Percentiles rank a stretch among this genome's conserved stretches.
Evolutionary conservation across 148 eudicot species (phyloP).

Genomic region (Polygonum maritimum): DNA sequence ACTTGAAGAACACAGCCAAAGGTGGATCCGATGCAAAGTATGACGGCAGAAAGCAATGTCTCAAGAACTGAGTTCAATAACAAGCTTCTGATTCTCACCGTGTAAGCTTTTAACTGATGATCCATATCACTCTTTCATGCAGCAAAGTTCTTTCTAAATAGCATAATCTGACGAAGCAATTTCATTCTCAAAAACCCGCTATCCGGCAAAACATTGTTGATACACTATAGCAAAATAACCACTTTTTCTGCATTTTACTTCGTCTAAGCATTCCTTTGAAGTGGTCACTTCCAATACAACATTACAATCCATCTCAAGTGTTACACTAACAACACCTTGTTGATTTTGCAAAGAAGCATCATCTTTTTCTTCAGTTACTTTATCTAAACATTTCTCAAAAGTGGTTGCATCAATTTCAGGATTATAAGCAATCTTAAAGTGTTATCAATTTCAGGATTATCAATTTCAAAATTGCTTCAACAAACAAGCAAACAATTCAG

Average conservation of each 20-base stretch:
- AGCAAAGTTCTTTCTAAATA: conserved; percentile 69
- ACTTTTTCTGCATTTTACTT: conserved; percentile 59
- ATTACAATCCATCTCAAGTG: conserved; percentile 39
- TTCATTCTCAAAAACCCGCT: conserved; percentile 47
- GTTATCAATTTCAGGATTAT: no score
- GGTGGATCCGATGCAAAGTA: no score
- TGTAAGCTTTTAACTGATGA: conserved; percentile 64
- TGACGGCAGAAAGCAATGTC: conserved; percentile 45
- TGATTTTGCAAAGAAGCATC: no score
- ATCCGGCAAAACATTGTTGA: conserved; percentile 59
- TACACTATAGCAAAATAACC: conserved; percentile 36
- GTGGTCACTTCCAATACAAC: conserved; percentile 66
- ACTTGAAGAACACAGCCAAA: no score
- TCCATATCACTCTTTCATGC: conserved; percentile 48
- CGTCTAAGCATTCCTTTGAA: conserved; percentile 38
- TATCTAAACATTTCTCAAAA: no score
- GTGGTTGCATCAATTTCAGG: no score
- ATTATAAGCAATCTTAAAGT: no score
- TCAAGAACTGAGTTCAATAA: conserved; percentile 53
- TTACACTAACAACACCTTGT: conserved; percentile 35
- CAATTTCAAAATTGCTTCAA: no score
- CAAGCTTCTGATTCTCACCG: conserved; percentile 41
- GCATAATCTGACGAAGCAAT: conserved; percentile 40
- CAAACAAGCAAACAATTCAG: no score
- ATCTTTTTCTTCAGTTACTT: no score